Conservation (phyloP, 208 protist species). For the Crithidia expoeki region DNA sequence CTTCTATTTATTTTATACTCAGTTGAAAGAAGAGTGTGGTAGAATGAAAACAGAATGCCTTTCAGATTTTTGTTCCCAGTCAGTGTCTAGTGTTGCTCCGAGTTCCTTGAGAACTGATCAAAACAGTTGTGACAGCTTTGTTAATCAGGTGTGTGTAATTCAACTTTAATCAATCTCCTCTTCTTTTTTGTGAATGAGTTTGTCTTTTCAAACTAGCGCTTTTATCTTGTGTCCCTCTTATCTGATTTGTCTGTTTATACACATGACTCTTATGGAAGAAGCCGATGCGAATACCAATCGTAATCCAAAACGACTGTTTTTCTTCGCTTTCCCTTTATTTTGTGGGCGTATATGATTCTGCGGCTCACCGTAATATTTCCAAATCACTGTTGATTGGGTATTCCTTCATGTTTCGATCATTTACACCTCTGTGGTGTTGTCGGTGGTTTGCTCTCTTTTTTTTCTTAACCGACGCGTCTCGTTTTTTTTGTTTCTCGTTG, state of each 20-base stretch:
- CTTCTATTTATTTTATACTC: background rate
- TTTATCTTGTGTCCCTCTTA: background rate
- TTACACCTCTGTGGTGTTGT: background rate
- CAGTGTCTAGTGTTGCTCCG: too few relatives aligned
- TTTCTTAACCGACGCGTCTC: background rate
- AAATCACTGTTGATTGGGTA: conserved; percentile 3
- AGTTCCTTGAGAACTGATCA: too few relatives aligned
- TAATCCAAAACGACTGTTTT: background rate
- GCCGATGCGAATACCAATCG: background rate
- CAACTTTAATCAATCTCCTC: background rate
- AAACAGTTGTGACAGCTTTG: too few relatives aligned
- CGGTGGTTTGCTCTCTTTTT: background rate
- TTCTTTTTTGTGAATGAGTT: background rate
- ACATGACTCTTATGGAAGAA: too few relatives aligned
- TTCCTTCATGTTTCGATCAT: background rate
- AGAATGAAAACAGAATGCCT: too few relatives aligned
- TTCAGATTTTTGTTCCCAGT: too few relatives aligned
- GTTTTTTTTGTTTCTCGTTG: background rate
- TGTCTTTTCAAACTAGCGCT: background rate
- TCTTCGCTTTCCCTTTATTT: background rate
- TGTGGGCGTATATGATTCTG: too few relatives aligned
- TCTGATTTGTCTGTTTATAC: too few relatives aligned
- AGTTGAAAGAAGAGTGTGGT: conserved; percentile 5
- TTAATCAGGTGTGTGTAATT: background rate
- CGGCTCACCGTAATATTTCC: background rate